These are phyloP conservation scores for Cystobasidiaceae sp. DNA, from an alignment of 1,284 basidiomycete genomes.

Conservation along the genomic window DNA sequence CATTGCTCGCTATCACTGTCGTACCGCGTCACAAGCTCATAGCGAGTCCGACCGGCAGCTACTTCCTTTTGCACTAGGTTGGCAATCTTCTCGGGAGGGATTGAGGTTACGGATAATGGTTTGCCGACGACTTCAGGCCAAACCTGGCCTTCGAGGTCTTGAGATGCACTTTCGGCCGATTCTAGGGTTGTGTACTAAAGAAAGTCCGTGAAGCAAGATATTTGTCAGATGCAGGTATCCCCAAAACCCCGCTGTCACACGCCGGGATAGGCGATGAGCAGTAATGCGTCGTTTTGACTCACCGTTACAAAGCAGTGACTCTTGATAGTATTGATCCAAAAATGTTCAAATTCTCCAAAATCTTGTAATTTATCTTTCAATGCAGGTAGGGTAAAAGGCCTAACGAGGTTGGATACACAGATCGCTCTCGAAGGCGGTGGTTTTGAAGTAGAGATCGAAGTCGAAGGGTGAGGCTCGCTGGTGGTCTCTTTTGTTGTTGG, in stretches of 20 bases:
- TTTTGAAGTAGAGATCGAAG: too few species aligned
- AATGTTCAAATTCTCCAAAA: conserved; percentile 19
- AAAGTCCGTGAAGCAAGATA: too few species aligned
- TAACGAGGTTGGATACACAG: conserved; percentile 30
- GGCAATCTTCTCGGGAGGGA: conserved; percentile 12
- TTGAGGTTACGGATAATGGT: conserved; percentile 13
- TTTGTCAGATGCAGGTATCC: not conserved
- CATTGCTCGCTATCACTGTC: conserved; percentile 5
- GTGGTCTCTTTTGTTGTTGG: conserved; percentile 1
- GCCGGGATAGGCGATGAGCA: too few species aligned
- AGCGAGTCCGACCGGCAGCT: conserved; percentile 20
- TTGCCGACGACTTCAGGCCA: conserved; percentile 31
- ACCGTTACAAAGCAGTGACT: conserved; percentile 32
- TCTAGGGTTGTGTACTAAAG: too few species aligned
- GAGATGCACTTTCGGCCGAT: conserved; percentile 8
- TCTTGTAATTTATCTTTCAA: conserved; percentile 28
- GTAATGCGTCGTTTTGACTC: not conserved
- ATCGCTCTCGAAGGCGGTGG: conserved; percentile 25
- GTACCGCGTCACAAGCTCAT: conserved; percentile 3
- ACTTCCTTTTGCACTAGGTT: conserved; percentile 26
- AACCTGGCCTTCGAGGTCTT: not conserved
- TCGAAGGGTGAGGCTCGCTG: too few species aligned
- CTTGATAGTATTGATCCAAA: conserved; percentile 32
- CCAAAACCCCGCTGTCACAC: too few species aligned
- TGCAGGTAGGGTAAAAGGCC: conserved; percentile 31